phyloP scores from a whole-genome alignment of 2,329 filamentous ascomycete genomes.

The Colletotrichum gloeosporioides region DNA sequence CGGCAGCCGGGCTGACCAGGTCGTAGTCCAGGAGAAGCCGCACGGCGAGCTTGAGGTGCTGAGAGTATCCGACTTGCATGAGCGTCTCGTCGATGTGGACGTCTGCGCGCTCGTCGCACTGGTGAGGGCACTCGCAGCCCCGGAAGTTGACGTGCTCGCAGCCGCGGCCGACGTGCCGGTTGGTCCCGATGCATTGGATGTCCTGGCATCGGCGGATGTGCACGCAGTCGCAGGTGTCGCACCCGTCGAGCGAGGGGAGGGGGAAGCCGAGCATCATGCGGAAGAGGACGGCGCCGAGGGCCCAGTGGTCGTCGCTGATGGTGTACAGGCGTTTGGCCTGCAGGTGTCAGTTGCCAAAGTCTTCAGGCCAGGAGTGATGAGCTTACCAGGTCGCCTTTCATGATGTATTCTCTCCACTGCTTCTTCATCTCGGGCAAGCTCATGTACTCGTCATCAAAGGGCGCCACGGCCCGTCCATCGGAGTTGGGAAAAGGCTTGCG shows the following conservation, averaged over 20 bases:
- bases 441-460: neutral
- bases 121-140: constrained; percentile 17
- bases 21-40: constrained; percentile 28
- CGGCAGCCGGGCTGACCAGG: constrained; percentile 9
- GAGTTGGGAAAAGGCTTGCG: neutral
- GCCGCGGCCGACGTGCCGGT: constrained; percentile 1
- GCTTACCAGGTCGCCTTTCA: constrained; percentile 3
- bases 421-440: constrained; percentile 2
- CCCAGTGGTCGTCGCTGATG: constrained; percentile 40
- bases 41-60: constrained; percentile 26
- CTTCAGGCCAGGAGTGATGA: neutral
- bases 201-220: constrained; percentile 25
- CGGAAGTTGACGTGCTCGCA: constrained; percentile 21
- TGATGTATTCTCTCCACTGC: constrained; percentile 12
- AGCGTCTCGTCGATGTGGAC: constrained; percentile 37
- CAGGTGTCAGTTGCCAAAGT: neutral
- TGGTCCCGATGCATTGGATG: constrained; percentile 4
- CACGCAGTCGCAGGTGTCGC: constrained; percentile 29
- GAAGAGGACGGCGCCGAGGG: constrained; percentile 42
- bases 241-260: constrained; percentile 33
- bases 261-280: constrained; percentile 44
- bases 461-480: constrained; percentile 7
- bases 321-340: constrained; percentile 39
- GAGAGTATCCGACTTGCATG: constrained; percentile 31
- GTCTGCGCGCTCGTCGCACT: constrained; percentile 7